phyloP scores from a whole-genome alignment of 495 filamentous ascomycete genomes.

The Talaromyces thailandensis region DNA sequence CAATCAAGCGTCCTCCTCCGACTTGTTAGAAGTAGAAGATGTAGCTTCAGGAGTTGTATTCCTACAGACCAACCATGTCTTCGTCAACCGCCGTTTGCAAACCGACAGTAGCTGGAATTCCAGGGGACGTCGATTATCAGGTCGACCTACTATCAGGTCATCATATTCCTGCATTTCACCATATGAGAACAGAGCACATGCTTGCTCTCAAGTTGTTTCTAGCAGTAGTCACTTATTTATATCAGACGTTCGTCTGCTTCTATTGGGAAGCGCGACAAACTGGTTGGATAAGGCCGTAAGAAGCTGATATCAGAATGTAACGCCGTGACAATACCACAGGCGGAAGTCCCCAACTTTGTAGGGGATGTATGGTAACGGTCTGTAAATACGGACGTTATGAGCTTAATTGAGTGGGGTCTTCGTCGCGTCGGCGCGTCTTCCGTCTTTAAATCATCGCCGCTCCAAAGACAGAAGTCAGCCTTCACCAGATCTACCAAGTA shows the following conservation, averaged over 20 bases:
- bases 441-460: not conserved
- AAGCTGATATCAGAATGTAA: not conserved
- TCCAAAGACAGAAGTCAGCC: not conserved
- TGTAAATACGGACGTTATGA: not conserved
- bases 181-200: not conserved
- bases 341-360: not conserved
- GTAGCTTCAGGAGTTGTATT: too few species aligned
- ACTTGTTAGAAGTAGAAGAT: too few species aligned
- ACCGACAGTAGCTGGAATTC: too few species aligned
- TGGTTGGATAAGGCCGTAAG: not conserved
- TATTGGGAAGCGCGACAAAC: not conserved
- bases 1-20: too few species aligned
- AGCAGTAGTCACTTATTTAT: not conserved
- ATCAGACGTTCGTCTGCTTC: not conserved
- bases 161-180: not conserved
- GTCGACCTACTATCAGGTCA: not conserved
- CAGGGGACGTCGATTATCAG: too few species aligned
- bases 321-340: not conserved
- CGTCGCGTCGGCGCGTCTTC: conserved; percentile 1
- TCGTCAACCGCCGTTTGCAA: too few species aligned
- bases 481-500: not conserved
- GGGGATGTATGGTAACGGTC: not conserved
- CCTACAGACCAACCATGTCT: too few species aligned
- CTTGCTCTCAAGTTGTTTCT: not conserved
- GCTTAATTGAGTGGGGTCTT: not conserved